A percentile compares a stretch with the other conserved stretches of the same genome.
These are phyloP conservation scores for Waitea zeae DNA, from an alignment of 1,284 basidiomycete species.

Conservation along the genomic window DNA sequence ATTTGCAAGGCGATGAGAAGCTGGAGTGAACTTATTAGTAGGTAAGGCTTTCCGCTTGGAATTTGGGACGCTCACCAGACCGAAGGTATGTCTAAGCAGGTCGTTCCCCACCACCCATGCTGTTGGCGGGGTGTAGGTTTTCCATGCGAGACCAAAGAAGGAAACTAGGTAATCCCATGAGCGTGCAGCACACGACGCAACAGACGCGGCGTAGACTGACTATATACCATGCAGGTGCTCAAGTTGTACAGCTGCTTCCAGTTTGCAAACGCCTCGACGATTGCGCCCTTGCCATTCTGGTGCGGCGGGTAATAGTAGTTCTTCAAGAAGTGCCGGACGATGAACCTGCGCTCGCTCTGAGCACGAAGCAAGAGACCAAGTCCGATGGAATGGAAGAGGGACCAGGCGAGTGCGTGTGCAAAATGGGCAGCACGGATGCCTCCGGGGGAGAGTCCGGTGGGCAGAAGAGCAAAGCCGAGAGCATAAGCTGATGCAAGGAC, in stretches of 20 bases:
- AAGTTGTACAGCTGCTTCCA: slow-evolving; percentile 93
- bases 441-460: slow-evolving; percentile 24
- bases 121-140: slow-evolving; percentile 65
- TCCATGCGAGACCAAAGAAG: slow-evolving; percentile 70
- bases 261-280: slow-evolving; percentile 84
- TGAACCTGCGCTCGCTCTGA: slow-evolving; percentile 77
- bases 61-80: slow-evolving; percentile 36
- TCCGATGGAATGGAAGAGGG: slow-evolving; percentile 78
- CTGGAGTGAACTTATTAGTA: slow-evolving; percentile 23
- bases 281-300: slow-evolving; percentile 49
- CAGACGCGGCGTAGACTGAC: slow-evolving; percentile 24
- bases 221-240: slow-evolving; percentile 89
- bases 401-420: slow-evolving; percentile 75
- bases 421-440: slow-evolving; percentile 50
- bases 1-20: slow-evolving; percentile 77
- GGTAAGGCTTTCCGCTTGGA: slow-evolving; percentile 3
- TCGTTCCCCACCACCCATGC: slow-evolving; percentile 88
- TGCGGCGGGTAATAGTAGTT: slow-evolving; percentile 67
- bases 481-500: slow-evolving; percentile 41
- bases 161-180: slow-evolving; percentile 34
- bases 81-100: slow-evolving; percentile 76
- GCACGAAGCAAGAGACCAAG: slow-evolving; percentile 72
- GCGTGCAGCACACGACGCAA: slow-evolving; percentile 2
- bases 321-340: slow-evolving; percentile 89
- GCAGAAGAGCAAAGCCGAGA: slow-evolving; percentile 22